Evolutionary conservation across 768 basidiomycete genomes (phyloP).

Genomic region (Termitomyces sp.): DNA sequence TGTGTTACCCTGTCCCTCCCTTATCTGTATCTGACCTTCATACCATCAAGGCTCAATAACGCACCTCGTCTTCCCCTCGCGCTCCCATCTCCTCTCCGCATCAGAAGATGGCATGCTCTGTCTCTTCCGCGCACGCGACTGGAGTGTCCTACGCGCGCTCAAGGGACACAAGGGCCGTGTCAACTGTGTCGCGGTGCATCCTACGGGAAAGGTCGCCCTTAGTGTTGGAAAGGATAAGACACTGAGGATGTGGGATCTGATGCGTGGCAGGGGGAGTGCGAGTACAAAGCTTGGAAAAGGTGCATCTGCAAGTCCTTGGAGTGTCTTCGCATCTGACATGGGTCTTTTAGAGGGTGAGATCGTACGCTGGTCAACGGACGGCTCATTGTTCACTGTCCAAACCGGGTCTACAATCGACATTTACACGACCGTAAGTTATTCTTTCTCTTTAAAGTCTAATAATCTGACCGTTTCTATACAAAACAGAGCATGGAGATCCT

Average conservation of each 20-base stretch:
- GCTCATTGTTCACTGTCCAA: slow-evolving; percentile 77
- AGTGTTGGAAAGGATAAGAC: slow-evolving; percentile 89
- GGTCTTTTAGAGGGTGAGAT: slow-evolving; percentile 74
- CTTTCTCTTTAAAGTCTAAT: not conserved
- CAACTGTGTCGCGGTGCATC: slow-evolving; percentile 88
- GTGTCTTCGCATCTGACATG: not conserved
- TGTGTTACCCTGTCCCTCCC: slow-evolving; percentile 7
- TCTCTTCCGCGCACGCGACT: slow-evolving; percentile 90
- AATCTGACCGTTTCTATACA: too few species aligned
- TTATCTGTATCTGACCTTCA: not conserved
- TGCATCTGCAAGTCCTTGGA: slow-evolving; percentile 23
- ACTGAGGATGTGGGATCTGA: slow-evolving; percentile 97
- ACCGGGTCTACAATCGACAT: slow-evolving; percentile 71
- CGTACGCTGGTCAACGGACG: slow-evolving; percentile 82
- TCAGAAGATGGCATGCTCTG: slow-evolving; percentile 91
- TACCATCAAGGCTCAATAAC: slow-evolving; percentile 77
- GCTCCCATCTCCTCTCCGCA: slow-evolving; percentile 85
- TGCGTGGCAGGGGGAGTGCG: slow-evolving; percentile 87
- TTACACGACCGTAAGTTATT: slow-evolving; percentile 62
- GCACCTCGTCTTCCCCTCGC: slow-evolving; percentile 77
- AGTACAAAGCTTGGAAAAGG: slow-evolving; percentile 89
- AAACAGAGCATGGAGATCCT: slow-evolving; percentile 73
- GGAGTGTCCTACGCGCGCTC: slow-evolving; percentile 80
- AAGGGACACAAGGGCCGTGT: slow-evolving; percentile 94
- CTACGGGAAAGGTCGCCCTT: slow-evolving; percentile 85